Evolutionary conservation across 768 basidiomycete genomes (phyloP), one percentile per base, ranked within the genome.

Genomic region (Hydnomerulius pinastri): DNA sequence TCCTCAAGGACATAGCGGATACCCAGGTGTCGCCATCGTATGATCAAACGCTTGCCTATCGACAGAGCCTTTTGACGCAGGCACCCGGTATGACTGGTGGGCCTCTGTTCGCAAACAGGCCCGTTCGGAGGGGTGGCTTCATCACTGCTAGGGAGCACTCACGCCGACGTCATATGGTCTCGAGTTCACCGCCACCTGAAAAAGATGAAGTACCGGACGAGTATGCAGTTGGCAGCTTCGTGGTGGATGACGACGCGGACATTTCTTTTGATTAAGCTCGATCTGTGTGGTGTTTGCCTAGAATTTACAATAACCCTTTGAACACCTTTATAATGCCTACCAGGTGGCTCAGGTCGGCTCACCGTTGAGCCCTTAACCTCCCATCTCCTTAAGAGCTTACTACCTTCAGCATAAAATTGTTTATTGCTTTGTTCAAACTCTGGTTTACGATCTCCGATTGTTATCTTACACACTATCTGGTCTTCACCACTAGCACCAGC

Each of bases 211-310:
- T 76, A 43, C 69, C 77, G 6, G 86, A 91, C 54, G 77, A 81
- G 42, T 93, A 93, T 63, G 77, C 72, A 36, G 60, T 86, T 37
- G 91, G 82, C 10, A 92, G 86, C 62, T 93, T 93, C 58, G 80
- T 93, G 13, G 90, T 93, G 11, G 80, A 75, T 47, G 90, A 93
- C 60, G 87, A 90, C 35, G 86, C 77, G 18, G 85, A 89, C 27
- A 77, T 87, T 45, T 78, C 75, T 20, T 83, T 78, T 52, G 66
- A 68, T 24, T 46, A 36, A 45, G n/a, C n/a, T n/a, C n/a, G n/a
- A n/a, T n/a, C n/a, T n/a, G n/a, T n/a, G n/a, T n/a, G n/a, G n/a
- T n/a, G n/a, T n/a, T n/a, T n/a, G n/a, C n/a, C n/a, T n/a, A n/a
- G n/a, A n/a, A n/a, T n/a, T n/a, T n/a, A n/a, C n/a, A n/a, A n/a